Conservation (phyloP, 257 asterid genomes). For the Avicennia marina region DNA sequence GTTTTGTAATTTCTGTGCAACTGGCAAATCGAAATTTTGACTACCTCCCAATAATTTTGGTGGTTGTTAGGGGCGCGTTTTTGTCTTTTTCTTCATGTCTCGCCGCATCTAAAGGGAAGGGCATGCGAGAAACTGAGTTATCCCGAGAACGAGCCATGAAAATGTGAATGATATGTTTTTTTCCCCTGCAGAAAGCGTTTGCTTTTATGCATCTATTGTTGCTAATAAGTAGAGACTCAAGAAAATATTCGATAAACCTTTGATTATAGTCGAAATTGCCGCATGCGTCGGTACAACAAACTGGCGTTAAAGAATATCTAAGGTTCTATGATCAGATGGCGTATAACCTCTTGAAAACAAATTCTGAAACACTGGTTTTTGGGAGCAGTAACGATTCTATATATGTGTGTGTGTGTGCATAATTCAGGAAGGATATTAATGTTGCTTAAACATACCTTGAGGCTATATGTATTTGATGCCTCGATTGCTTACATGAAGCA, state of each 20-base stretch:
- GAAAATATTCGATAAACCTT: not conserved
- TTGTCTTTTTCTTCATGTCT: not conserved
- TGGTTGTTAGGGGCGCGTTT: not conserved
- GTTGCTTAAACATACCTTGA: not conserved
- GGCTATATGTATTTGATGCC: constrained; percentile 4
- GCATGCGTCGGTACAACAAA: not conserved
- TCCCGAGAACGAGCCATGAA: not conserved
- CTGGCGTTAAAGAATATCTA: not conserved
- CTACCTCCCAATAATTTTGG: no score
- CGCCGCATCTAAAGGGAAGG: not conserved
- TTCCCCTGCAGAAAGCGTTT: not conserved
- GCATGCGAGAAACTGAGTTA: not conserved
- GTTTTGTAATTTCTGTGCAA: not conserved
- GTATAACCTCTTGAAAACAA: not conserved
- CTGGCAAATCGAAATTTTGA: not conserved
- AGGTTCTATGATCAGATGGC: not conserved
- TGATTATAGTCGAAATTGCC: not conserved
- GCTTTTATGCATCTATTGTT: not conserved
- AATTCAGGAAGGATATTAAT: not conserved
- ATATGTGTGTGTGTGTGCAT: not conserved
- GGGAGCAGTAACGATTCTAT: not conserved
- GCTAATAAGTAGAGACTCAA: not conserved
- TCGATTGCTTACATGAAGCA: not conserved
- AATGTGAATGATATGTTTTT: not conserved
- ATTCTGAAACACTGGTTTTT: not conserved